Evolutionary conservation across 73 alveolate species (phyloP), one percentile per base, ranked within the genome.

Genomic region (Stentor coeruleus): DNA sequence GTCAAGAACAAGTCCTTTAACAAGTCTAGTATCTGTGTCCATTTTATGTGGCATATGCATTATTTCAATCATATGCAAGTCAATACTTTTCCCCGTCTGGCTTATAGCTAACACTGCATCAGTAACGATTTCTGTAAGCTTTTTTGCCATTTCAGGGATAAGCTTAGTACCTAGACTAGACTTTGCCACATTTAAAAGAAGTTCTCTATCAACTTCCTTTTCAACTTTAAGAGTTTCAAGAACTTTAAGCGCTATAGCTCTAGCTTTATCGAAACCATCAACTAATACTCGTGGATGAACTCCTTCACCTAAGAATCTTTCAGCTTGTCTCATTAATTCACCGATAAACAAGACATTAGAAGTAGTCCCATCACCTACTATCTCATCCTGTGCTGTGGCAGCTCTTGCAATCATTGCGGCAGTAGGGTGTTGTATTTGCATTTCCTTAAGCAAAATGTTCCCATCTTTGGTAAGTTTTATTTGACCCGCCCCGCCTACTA

Each of bases 401-500:
- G 99, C 99, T 77, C 99, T 89, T 15, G 98, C 99, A 72, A 97
- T 97, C 99, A 97, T 97, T 83, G 98, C 96, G 58, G 99, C 99
- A 0, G 99, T 97, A 0, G 99, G 99, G 90, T 97, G 99, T 77
- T 95, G 95, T 85, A 97, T 97, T 73, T 94, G 96, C 99, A 97
- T 97, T 90, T 97, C 99, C 49, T 95, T 93, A 85, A 97, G 98
- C 81, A 97, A 93, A 35, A 95, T 98, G 41, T 90, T 86, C 3
- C 99, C 99, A 82, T 97, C 99, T 90, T 97, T 97, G 55, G 99
- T 97, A 81, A 97, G 91, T 95, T 97, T 97, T 88, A 97, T 91
- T 86, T 97, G 98, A 31, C 99, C 99, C 37, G 99, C 99, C 14
- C 99, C 99, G 0, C 99, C 99, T 42, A 97, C 99, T 74, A 97